Percentiles rank a stretch among this genome's conserved stretches.
These are phyloP conservation scores for Paracorniculantispora psalliotae DNA, from an alignment of 2,329 filamentous ascomycete genomes.

Conservation along the genomic window DNA sequence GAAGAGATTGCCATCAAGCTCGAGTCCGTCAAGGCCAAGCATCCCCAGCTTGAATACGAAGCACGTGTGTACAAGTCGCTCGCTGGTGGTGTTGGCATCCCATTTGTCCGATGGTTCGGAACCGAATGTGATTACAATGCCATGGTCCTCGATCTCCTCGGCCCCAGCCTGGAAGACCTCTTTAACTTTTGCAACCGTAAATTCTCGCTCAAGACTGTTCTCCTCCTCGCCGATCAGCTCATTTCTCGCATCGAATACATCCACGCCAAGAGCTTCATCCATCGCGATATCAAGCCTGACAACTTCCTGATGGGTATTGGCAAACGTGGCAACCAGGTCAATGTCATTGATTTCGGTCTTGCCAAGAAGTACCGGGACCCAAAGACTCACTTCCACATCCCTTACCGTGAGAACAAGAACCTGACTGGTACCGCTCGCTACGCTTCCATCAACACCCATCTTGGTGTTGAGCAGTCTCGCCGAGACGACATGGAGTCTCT, in stretches of 20 bases:
- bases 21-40: slow-evolving; percentile 98
- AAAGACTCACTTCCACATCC: slow-evolving; percentile 99
- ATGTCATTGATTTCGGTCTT: slow-evolving; percentile 97
- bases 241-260: slow-evolving; percentile 99
- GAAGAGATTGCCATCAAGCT: slow-evolving; percentile 99
- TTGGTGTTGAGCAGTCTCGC: slow-evolving; percentile 97
- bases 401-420: slow-evolving; percentile 99
- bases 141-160: slow-evolving; percentile 96
- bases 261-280: slow-evolving; percentile 98
- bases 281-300: slow-evolving; percentile 99
- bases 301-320: slow-evolving; percentile 99
- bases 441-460: slow-evolving; percentile 96
- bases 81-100: slow-evolving; percentile 94
- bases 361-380: slow-evolving; percentile 99
- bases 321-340: slow-evolving; percentile 98
- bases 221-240: slow-evolving; percentile 93
- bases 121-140: slow-evolving; percentile 99
- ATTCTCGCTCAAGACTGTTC: slow-evolving; percentile 97
- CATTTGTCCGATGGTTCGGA: slow-evolving; percentile 98
- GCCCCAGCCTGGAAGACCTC: slow-evolving; percentile 90
- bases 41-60: slow-evolving; percentile 98
- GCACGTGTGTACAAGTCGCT: slow-evolving; percentile 88
- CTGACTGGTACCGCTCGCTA: slow-evolving; percentile 97
- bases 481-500: slow-evolving; percentile 99
- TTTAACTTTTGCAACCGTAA: slow-evolving; percentile 99